These are phyloP conservation scores for Echeveria elegans DNA, from an alignment of 164 flowering plant genomes.

Conservation along the genomic window DNA sequence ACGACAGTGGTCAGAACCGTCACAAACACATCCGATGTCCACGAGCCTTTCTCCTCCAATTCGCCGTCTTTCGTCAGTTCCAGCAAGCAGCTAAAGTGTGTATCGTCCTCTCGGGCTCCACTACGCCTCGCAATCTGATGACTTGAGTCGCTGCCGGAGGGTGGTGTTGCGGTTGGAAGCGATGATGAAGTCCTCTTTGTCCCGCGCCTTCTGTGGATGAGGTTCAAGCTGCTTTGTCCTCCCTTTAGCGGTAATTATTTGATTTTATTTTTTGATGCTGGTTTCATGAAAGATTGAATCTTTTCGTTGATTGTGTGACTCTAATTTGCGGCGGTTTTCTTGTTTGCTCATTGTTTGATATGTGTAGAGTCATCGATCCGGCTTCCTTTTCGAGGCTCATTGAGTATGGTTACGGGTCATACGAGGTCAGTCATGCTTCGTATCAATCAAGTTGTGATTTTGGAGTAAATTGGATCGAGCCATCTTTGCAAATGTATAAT, in stretches of 20 bases:
- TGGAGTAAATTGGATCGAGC: neutral
- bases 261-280: neutral
- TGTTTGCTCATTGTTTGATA: neutral
- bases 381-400: neutral
- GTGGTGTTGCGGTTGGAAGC: too few relatives aligned
- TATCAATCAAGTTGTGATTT: neutral
- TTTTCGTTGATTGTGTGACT: neutral
- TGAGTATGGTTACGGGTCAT: neutral
- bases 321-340: too few relatives aligned
- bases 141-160: neutral
- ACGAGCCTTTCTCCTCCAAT: neutral
- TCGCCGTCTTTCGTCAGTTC: neutral
- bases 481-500: neutral
- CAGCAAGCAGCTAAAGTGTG: neutral
- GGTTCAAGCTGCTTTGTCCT: conserved; percentile 6
- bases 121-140: neutral
- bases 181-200: neutral
- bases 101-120: neutral
- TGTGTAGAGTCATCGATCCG: conserved; percentile 5
- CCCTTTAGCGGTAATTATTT: conserved; percentile 2
- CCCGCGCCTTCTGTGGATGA: conserved; percentile 6
- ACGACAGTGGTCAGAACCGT: neutral
- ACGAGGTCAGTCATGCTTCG: neutral
- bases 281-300: neutral
- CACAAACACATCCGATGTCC: neutral